Evolutionary conservation across 441 rosid species (phyloP).

Genomic region (Theobroma grandiflorum): DNA sequence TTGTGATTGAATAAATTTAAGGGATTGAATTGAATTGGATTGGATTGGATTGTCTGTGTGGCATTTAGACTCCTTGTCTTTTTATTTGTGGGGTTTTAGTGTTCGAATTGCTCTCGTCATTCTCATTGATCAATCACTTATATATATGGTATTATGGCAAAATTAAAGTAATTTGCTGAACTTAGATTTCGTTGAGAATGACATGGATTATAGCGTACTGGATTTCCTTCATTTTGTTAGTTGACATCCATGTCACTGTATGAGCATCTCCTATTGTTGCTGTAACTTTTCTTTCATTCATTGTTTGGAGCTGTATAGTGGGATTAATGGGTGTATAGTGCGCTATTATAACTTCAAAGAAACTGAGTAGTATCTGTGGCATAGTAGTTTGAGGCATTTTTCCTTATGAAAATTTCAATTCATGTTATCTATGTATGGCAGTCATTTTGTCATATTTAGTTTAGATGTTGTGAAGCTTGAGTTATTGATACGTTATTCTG

Average conservation of each 20-base stretch:
- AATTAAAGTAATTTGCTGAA: background rate
- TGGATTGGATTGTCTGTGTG: background rate
- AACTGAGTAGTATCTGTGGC: background rate
- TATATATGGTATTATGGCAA: background rate
- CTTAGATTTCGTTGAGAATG: background rate
- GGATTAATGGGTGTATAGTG: background rate
- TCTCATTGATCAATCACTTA: background rate
- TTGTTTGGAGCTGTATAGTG: slow-evolving; percentile 2
- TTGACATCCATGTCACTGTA: background rate
- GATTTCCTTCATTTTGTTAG: background rate
- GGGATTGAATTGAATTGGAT: too few species aligned
- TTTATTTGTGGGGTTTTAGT: background rate
- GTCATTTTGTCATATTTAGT: background rate
- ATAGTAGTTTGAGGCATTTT: slow-evolving; percentile 6
- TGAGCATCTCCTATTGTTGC: background rate
- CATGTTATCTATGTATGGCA: background rate
- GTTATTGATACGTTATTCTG: slow-evolving; percentile 3
- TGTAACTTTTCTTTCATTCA: background rate
- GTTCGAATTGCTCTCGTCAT: background rate
- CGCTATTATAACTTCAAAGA: background rate
- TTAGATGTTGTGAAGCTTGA: slow-evolving; percentile 8
- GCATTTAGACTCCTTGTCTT: slow-evolving; percentile 2
- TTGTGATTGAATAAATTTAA: background rate
- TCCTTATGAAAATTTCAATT: background rate
- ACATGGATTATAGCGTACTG: background rate